Conservation (phyloP, 805 yeast species). For the Candida chauliodis region DNA sequence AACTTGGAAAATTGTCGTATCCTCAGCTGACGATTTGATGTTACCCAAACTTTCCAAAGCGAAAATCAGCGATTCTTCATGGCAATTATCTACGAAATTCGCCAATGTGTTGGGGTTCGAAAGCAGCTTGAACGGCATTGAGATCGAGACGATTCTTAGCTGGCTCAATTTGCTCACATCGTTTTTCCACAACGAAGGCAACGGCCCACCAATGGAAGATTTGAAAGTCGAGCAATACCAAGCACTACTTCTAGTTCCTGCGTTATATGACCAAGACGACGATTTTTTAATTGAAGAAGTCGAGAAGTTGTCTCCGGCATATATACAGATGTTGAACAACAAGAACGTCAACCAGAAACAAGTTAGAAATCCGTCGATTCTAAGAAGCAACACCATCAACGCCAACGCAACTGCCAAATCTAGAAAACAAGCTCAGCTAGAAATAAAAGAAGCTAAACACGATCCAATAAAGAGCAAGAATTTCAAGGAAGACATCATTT, state of each 20-base stretch:
- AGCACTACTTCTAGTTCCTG: slow-evolving; percentile 58
- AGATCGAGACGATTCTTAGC: slow-evolving; percentile 62
- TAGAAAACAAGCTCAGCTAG: slow-evolving; percentile 44
- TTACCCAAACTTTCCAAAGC: slow-evolving; percentile 66
- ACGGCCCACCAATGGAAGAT: slow-evolving; percentile 69
- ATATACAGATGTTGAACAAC: slow-evolving; percentile 46
- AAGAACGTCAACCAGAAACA: slow-evolving; percentile 24
- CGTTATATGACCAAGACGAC: slow-evolving; percentile 54
- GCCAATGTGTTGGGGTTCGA: slow-evolving; percentile 36
- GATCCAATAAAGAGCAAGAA: slow-evolving; percentile 41
- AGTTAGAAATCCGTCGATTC: slow-evolving; percentile 42
- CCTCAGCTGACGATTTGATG: slow-evolving; percentile 64
- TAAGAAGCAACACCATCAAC: slow-evolving; percentile 62
- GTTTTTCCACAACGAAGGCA: slow-evolving; percentile 77
- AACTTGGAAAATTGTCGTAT: slow-evolving; percentile 75
- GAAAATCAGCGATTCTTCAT: slow-evolving; percentile 12
- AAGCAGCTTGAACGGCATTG: slow-evolving; percentile 52
- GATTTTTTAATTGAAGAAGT: slow-evolving; percentile 52
- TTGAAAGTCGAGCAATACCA: slow-evolving; percentile 64
- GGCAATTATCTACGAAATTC: slow-evolving; percentile 49
- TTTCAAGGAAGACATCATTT: slow-evolving; percentile 60
- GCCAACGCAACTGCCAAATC: slow-evolving; percentile 66
- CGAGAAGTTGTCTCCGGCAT: slow-evolving; percentile 55
- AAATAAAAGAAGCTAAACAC: slow-evolving; percentile 40
- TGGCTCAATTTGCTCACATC: slow-evolving; percentile 68